phyloP scores from a whole-genome alignment of 2,329 filamentous ascomycete species.

The Neofusicoccum laricinum region DNA sequence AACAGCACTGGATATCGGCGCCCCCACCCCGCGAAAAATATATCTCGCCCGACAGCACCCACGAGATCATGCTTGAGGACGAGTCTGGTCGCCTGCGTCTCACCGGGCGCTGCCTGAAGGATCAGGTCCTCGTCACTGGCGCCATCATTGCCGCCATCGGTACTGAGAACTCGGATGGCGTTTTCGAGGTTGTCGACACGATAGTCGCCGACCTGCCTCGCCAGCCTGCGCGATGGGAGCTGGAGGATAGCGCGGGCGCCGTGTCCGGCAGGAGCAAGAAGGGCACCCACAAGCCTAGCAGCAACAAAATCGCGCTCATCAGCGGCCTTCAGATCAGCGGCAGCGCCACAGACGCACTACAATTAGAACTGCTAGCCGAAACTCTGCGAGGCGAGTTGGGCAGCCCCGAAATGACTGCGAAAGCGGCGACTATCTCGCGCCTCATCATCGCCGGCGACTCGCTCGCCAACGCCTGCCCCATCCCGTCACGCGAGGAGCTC shows the following conservation, averaged over 20 bases:
- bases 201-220: conserved; percentile 82
- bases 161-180: conserved; percentile 86
- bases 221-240: conserved; percentile 77
- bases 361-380: conserved; percentile 76
- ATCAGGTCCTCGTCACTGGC: conserved; percentile 78
- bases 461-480: conserved; percentile 53
- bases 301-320: conserved; percentile 78
- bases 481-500: conserved; percentile 47
- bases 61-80: conserved; percentile 84
- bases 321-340: conserved; percentile 85
- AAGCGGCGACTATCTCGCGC: conserved; percentile 66
- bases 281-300: conserved; percentile 31
- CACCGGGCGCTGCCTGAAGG: conserved; percentile 66
- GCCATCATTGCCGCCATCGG: conserved; percentile 93
- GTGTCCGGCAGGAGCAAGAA: not conserved
- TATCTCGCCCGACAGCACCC: conserved; percentile 54
- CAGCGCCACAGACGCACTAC: conserved; percentile 68
- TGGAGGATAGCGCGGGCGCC: conserved; percentile 47
- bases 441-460: conserved; percentile 93
- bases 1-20: conserved; percentile 81
- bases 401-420: conserved; percentile 57
- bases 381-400: conserved; percentile 82
- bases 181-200: conserved; percentile 88
- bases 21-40: conserved; percentile 77
- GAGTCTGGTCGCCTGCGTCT: conserved; percentile 86